Evolutionary conservation across 225 moss, liverwort and hornwort species (phyloP), one percentile per base, ranked within the genome.

Genomic region (Takakia lepidozioides): DNA sequence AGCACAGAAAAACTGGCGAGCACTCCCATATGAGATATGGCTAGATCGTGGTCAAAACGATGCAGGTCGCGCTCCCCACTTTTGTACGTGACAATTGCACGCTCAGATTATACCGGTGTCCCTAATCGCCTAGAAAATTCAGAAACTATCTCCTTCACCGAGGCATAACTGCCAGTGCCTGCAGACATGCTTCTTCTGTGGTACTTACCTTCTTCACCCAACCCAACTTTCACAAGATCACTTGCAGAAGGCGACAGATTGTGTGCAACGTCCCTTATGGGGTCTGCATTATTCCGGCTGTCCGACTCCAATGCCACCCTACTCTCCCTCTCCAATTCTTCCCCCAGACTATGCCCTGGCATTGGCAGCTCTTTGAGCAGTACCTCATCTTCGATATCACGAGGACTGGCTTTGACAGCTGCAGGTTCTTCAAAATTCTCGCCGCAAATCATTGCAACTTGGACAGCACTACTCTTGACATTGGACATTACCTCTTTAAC

Each of bases 91-190:
- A n/a, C n/a, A n/a, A n/a, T n/a, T n/a, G n/a, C n/a, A n/a, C n/a
- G n/a, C n/a, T n/a, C n/a, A n/a, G n/a, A n/a, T n/a, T n/a, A n/a
- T n/a, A n/a, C n/a, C n/a, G n/a, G n/a, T n/a, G n/a, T n/a, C n/a
- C n/a, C 44, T 22, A 56, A 24, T 10, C 56, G 43, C 30, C 44
- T 56, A 9, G 56, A 56, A 22, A 56, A 56, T 36, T 56, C 56
- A 1, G 19, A 30, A 0, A 56, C 56, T 23, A 56, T 56, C 20
- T 56, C 56, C 56, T 56, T 56, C 22, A 56, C 56, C 32, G 56
- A 56, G 20, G 56, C 43, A 23, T 46, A 56, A n/a, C 34, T 29
- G 20, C 43, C 19, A 11, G 13, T 13, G 18, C 29, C 32, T 18
- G 44, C 17, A 45, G 56, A 14, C 18, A 43, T 43, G 14, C 44